Conservation (phyloP, 495 filamentous ascomycete species). For the Penicillium taxi region DNA sequence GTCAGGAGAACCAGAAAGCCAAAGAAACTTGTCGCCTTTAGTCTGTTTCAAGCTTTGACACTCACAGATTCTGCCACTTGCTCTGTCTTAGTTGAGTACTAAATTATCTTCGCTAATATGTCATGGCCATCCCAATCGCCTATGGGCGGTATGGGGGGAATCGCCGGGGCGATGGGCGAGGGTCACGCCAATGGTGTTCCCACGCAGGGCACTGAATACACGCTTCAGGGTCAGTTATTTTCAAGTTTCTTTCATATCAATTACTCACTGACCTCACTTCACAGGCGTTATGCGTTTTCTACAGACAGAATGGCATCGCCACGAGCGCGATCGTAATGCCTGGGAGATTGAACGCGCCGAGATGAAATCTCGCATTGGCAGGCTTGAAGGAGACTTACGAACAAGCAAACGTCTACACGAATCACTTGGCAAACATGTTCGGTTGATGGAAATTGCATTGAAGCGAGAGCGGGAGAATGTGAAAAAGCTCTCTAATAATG, state of each 20-base stretch:
- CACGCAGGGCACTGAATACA: slow-evolving; percentile 91
- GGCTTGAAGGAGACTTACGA: slow-evolving; percentile 79
- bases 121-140: slow-evolving; percentile 55
- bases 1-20: slow-evolving; percentile 21
- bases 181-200: slow-evolving; percentile 49
- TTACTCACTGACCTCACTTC: not conserved
- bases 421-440: slow-evolving; percentile 78
- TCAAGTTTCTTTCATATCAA: not conserved
- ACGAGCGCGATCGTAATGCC: slow-evolving; percentile 94
- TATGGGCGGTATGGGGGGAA: slow-evolving; percentile 59
- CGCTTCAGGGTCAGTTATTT: slow-evolving; percentile 69
- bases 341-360: slow-evolving; percentile 99
- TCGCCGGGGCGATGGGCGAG: slow-evolving; percentile 46
- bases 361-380: slow-evolving; percentile 98
- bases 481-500: slow-evolving; percentile 38
- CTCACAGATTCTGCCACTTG: not conserved
- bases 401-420: slow-evolving; percentile 81
- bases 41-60: slow-evolving; percentile 1
- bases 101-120: slow-evolving; percentile 31
- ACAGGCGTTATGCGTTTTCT: slow-evolving; percentile 98
- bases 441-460: slow-evolving; percentile 82
- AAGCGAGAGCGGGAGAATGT: slow-evolving; percentile 60
- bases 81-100: not conserved
- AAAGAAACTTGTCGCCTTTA: slow-evolving; percentile 3
- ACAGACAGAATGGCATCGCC: slow-evolving; percentile 97